A percentile compares a stretch with the other conserved stretches of the same genome.
These are phyloP conservation scores for Cenchrus fungigraminus DNA, from an alignment of 176 grass and related monocot genomes.

Conservation along the genomic window DNA sequence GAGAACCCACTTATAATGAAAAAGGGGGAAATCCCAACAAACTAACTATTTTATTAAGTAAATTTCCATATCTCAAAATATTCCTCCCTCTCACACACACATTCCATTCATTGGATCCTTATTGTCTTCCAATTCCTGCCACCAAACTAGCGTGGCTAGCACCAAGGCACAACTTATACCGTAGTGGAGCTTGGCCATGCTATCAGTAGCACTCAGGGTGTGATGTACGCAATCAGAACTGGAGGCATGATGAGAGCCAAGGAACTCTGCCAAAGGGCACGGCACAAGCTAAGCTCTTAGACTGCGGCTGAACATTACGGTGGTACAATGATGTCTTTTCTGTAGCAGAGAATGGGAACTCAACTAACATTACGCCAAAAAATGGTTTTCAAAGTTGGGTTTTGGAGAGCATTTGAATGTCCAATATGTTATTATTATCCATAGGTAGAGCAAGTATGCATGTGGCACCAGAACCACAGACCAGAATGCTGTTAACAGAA, in stretches of 20 bases:
- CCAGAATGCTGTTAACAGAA: conserved; percentile 3
- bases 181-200: not conserved
- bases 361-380: not conserved
- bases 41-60: not conserved
- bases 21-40: not conserved
- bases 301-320: not conserved
- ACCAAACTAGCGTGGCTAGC: not conserved
- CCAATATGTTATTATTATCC: not conserved
- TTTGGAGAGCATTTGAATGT: not conserved
- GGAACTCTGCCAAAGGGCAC: not conserved
- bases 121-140: not conserved
- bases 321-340: not conserved
- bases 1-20: not conserved
- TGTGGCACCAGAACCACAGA: conserved; percentile 3
- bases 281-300: not conserved
- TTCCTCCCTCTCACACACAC: not conserved
- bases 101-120: not conserved
- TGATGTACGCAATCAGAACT: not conserved
- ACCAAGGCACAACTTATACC: not conserved
- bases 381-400: not conserved
- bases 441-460: conserved; percentile 5
- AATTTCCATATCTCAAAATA: conserved; percentile 2
- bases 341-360: not conserved
- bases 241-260: not conserved
- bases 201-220: not conserved